A percentile compares a stretch with the other conserved stretches of the same genome.
These are phyloP conservation scores for Wickerhamiella kazuoi DNA, from an alignment of 805 yeast genomes.

Conservation along the genomic window DNA sequence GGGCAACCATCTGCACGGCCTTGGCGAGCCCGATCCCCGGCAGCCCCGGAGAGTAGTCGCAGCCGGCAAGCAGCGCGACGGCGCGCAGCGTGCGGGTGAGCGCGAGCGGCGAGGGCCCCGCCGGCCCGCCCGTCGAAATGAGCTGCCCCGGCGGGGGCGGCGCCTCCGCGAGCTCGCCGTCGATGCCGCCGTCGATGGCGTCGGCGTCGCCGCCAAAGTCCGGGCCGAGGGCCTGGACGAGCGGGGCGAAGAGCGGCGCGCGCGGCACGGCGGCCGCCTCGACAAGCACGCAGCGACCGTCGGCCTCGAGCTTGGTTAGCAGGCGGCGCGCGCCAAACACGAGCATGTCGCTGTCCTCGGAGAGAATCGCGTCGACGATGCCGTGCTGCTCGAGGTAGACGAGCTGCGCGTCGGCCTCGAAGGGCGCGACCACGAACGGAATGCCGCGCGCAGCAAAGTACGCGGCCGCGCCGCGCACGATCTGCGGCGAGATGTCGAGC, in stretches of 20 bases:
- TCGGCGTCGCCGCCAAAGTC: neutral
- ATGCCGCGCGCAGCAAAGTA: conserved; percentile 36
- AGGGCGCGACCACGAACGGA: conserved; percentile 82
- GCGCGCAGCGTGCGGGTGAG: conserved; percentile 27
- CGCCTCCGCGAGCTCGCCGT: conserved; percentile 29
- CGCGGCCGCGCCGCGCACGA: conserved; percentile 72
- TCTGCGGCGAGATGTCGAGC: conserved; percentile 72
- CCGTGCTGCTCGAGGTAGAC: conserved; percentile 68
- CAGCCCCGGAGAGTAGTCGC: conserved; percentile 86
- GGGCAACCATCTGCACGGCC: conserved; percentile 44
- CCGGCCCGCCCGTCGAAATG: too few species aligned
- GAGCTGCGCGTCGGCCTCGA: conserved; percentile 96
- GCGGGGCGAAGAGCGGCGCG: conserved; percentile 8
- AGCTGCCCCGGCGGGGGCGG: too few species aligned
- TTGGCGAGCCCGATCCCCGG: conserved; percentile 64
- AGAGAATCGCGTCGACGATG: conserved; percentile 63
- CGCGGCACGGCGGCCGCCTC: conserved; percentile 33
- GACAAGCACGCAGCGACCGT: conserved; percentile 52
- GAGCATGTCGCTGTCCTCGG: conserved; percentile 87
- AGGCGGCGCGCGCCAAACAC: conserved; percentile 68
- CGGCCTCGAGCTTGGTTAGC: conserved; percentile 66
- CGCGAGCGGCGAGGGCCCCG: neutral
- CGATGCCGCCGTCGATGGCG: conserved; percentile 8
- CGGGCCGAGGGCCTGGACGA: neutral
- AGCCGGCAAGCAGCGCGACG: conserved; percentile 82